Evolutionary conservation across 139 green algal species (phyloP), one percentile per base, ranked within the genome.

Genomic region (Coelastrella sp.): DNA sequence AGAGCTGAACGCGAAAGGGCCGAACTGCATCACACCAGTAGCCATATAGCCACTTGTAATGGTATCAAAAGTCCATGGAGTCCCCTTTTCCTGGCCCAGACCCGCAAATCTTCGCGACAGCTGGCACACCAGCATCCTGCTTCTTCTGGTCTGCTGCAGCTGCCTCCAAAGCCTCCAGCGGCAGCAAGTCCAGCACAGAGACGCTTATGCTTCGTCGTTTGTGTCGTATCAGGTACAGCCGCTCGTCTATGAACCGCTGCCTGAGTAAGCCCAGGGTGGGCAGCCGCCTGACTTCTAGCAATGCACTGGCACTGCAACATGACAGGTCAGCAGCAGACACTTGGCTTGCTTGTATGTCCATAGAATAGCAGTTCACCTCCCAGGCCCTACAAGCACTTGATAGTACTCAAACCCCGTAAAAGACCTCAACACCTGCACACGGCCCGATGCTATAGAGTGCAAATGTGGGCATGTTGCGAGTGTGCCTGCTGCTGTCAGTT

Each of bases 221-320:
- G 90, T 96, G 75, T 14, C 96, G 91, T 19, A 98, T 74, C 0
- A 98, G 89, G 76, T 96, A 93, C 75, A 97, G 84, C 10, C 89
- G 80, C 2, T 92, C 80, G 5, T 96, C 91, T 0, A 89, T 88
- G n/a, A 86, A 59, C 0, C 94, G 93, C 6, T 92, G 92, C 0
- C 87, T 90, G 32, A 93, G 54, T 16, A 95, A 87, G 59, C 94
- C 95, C 6, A 94, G 83, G 6, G 61, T 32, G 2, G 92, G 93
- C 47, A 97, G 88, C 91, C 95, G 96, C 19, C 86, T 83, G 78
- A 98, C 65, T 54, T 93, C 92, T 54, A 98, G 90, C 79, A 97
- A 86, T n/a, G 94, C 96, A 80, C 83, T 86, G 13, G 93, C 93
- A 90, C 93, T 96, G 92, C 92, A 87, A 2, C 61, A 71, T 71